Conservation (phyloP, 2,329 filamentous ascomycete species). For the Penicillium sp. region DNA sequence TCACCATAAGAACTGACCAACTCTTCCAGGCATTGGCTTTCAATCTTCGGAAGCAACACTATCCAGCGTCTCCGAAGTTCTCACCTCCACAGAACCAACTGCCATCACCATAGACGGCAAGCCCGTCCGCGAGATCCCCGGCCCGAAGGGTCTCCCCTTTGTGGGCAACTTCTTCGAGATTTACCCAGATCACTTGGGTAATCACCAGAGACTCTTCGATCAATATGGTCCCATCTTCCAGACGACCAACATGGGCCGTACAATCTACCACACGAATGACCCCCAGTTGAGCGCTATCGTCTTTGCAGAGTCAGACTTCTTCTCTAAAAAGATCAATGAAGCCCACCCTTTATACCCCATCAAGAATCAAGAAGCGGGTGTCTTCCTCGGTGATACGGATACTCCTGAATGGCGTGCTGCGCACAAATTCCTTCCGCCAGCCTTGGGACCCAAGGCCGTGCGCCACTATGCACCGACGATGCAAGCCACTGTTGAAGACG, state of each 20-base stretch:
- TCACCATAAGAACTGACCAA: background rate
- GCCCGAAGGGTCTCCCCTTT: slow-evolving; percentile 34
- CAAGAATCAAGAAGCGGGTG: slow-evolving; percentile 33
- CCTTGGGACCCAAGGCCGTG: slow-evolving; percentile 25
- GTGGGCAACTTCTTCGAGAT: slow-evolving; percentile 60
- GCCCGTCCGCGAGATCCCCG: slow-evolving; percentile 32
- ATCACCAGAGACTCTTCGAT: slow-evolving; percentile 59
- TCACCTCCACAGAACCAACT: slow-evolving; percentile 18
- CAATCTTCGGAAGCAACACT: slow-evolving; percentile 21
- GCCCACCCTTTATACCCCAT: slow-evolving; percentile 37
- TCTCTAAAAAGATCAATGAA: slow-evolving; percentile 55
- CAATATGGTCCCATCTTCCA: slow-evolving; percentile 58
- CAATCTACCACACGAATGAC: slow-evolving; percentile 57
- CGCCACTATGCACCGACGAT: slow-evolving; percentile 59
- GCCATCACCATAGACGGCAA: slow-evolving; percentile 37
- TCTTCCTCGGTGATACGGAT: slow-evolving; percentile 42
- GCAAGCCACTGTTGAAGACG: slow-evolving; percentile 57
- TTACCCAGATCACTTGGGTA: slow-evolving; percentile 62
- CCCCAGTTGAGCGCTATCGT: slow-evolving; percentile 52
- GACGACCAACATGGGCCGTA: slow-evolving; percentile 57
- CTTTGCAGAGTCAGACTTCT: slow-evolving; percentile 56
- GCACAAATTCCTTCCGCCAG: slow-evolving; percentile 58
- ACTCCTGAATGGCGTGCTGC: slow-evolving; percentile 44
- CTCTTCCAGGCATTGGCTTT: slow-evolving; percentile 26
- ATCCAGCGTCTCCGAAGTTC: slow-evolving; percentile 16